These are phyloP conservation scores for Rutstroemia sp. DNA, from an alignment of 2,329 filamentous ascomycete genomes.

Conservation along the genomic window DNA sequence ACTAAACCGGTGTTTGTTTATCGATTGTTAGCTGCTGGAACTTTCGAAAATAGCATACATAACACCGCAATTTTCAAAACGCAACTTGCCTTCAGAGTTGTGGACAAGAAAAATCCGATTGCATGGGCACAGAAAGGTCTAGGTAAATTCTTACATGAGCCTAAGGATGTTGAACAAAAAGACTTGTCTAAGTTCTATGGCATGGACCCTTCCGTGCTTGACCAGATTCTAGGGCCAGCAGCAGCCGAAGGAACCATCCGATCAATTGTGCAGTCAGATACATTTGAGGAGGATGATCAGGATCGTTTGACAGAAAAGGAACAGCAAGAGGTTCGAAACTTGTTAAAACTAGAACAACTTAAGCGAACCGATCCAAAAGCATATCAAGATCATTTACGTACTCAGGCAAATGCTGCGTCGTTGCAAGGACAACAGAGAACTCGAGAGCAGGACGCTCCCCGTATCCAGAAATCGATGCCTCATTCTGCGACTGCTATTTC, in stretches of 20 bases:
- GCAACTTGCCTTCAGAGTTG: slow-evolving; percentile 69
- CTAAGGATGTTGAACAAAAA: slow-evolving; percentile 43
- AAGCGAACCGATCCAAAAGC: slow-evolving; percentile 23
- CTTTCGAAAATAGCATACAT: slow-evolving; percentile 68
- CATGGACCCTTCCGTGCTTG: slow-evolving; percentile 53
- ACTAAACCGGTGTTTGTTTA: slow-evolving; percentile 77
- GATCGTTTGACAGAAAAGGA: slow-evolving; percentile 58
- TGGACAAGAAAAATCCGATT: slow-evolving; percentile 75
- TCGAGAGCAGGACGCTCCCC: background rate
- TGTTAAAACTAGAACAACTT: slow-evolving; percentile 31
- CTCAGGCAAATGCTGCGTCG: background rate
- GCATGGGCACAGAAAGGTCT: slow-evolving; percentile 52
- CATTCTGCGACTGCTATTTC: too few species aligned
- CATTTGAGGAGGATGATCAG: slow-evolving; percentile 62
- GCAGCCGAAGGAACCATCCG: slow-evolving; percentile 34
- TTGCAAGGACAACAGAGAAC: background rate
- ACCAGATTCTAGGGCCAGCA: slow-evolving; percentile 33
- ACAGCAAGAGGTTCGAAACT: slow-evolving; percentile 42
- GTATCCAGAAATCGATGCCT: too few species aligned
- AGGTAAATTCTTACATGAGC: slow-evolving; percentile 50
- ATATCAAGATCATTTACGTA: slow-evolving; percentile 1
- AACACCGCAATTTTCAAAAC: slow-evolving; percentile 75
- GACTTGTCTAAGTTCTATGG: slow-evolving; percentile 47
- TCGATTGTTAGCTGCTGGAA: slow-evolving; percentile 69
- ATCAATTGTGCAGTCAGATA: slow-evolving; percentile 60